Percentiles rank a stretch among this genome's conserved stretches.
phyloP scores from a whole-genome alignment of 306 rosid genomes.

The Lupinus albus region DNA sequence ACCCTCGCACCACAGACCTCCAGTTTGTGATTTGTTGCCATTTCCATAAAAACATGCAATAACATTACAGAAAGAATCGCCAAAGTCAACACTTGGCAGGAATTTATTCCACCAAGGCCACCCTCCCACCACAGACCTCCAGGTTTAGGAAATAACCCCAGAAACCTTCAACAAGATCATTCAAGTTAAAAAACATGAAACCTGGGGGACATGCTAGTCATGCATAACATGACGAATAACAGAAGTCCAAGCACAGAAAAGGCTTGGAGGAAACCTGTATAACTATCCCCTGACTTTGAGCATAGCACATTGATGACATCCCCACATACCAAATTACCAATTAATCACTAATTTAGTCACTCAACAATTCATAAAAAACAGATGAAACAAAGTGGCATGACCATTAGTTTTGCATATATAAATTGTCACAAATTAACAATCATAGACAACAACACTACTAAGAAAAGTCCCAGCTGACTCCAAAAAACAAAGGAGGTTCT shows the following conservation, averaged over 20 bases:
- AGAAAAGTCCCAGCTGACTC: not conserved
- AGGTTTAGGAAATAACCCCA: constrained; percentile 63
- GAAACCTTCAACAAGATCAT: constrained; percentile 83
- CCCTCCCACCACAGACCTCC: constrained; percentile 78
- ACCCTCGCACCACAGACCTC: constrained; percentile 76
- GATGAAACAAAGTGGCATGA: not conserved
- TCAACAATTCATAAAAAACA: constrained; percentile 1
- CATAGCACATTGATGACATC: constrained; percentile 39
- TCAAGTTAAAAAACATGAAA: constrained; percentile 60
- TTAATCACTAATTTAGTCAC: constrained; percentile 27
- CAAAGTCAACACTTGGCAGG: constrained; percentile 69
- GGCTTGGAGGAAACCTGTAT: constrained; percentile 51
- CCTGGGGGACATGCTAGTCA: constrained; percentile 56
- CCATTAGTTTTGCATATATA: not conserved
- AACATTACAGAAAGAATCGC: constrained; percentile 81
- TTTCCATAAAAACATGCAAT: constrained; percentile 73
- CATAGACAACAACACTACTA: not conserved
- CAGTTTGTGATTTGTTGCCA: constrained; percentile 74
- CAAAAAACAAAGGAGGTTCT: not conserved
- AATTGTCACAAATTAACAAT: not conserved
- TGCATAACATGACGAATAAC: constrained; percentile 52
- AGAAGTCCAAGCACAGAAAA: constrained; percentile 54
- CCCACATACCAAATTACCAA: constrained; percentile 30
- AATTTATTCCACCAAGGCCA: constrained; percentile 73
- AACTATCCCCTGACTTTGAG: constrained; percentile 34